A percentile compares a stretch with the other conserved stretches of the same genome.
Conservation (phyloP, 1,284 basidiomycete species). For the Cutaneotrichosporon dermatis region DNA sequence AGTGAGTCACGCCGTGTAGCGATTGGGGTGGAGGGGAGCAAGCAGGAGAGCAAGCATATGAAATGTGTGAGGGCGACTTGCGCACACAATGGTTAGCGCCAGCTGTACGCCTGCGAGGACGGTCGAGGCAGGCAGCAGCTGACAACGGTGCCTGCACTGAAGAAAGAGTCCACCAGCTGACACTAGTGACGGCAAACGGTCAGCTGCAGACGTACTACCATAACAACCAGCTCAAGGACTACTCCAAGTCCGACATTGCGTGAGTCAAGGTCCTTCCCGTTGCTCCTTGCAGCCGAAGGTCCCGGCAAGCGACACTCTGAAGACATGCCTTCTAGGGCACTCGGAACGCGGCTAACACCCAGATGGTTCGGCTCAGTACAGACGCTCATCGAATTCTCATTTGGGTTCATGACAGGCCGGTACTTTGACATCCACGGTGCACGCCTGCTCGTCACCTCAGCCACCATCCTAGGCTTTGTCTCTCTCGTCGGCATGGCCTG, state of each 20-base stretch:
- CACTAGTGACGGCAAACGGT: slow-evolving; percentile 35
- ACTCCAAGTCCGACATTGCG: slow-evolving; percentile 38
- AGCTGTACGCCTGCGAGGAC: no score
- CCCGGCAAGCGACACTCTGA: background rate
- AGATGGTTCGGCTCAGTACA: slow-evolving; percentile 43
- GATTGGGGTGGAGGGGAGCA: no score
- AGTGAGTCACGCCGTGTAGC: slow-evolving; percentile 26
- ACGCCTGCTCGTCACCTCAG: slow-evolving; percentile 24
- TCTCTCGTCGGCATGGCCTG: slow-evolving; percentile 41
- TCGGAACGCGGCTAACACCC: background rate
- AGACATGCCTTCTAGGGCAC: no score
- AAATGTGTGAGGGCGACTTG: no score
- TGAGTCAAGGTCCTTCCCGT: slow-evolving; percentile 17
- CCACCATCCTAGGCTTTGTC: slow-evolving; percentile 27
- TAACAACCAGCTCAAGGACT: slow-evolving; percentile 32
- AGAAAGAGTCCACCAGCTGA: background rate
- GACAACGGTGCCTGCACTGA: background rate
- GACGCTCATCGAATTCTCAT: slow-evolving; percentile 32
- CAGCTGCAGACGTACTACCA: slow-evolving; percentile 41
- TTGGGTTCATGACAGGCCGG: slow-evolving; percentile 37
- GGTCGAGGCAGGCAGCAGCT: background rate
- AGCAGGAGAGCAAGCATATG: no score
- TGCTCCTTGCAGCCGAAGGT: no score
- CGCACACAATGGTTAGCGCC: no score
- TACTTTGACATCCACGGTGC: slow-evolving; percentile 46